Conservation (phyloP, 73 alveolate genomes). For the Tetrahymena borealis region DNA sequence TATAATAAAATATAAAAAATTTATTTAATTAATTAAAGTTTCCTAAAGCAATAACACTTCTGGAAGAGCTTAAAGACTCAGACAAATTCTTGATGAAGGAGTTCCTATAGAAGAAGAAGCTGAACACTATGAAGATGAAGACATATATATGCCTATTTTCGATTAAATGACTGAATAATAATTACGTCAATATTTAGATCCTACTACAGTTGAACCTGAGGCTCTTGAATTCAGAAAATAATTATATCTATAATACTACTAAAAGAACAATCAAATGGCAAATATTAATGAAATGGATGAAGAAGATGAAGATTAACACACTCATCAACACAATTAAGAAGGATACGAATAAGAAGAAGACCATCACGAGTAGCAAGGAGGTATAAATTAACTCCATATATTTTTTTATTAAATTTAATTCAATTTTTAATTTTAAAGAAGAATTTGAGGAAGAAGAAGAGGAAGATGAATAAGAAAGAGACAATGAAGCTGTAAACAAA, state of each 20-base stretch:
- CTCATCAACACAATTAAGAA: background rate
- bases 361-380: background rate
- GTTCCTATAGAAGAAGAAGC: background rate
- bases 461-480: background rate
- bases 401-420: no score
- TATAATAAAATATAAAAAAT: background rate
- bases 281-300: background rate
- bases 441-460: background rate
- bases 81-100: background rate
- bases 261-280: background rate
- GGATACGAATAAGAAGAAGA: background rate
- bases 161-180: background rate
- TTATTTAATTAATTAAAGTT: background rate
- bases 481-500: background rate
- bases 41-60: background rate
- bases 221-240: background rate
- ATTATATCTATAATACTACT: background rate
- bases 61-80: background rate
- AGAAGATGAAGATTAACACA: background rate
- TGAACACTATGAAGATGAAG: background rate
- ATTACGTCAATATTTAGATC: background rate
- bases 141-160: background rate
- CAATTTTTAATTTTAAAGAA: background rate
- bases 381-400: no score
- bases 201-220: background rate